phyloP scores from a whole-genome alignment of 805 yeast genomes.

The Barnettozyma populi region DNA sequence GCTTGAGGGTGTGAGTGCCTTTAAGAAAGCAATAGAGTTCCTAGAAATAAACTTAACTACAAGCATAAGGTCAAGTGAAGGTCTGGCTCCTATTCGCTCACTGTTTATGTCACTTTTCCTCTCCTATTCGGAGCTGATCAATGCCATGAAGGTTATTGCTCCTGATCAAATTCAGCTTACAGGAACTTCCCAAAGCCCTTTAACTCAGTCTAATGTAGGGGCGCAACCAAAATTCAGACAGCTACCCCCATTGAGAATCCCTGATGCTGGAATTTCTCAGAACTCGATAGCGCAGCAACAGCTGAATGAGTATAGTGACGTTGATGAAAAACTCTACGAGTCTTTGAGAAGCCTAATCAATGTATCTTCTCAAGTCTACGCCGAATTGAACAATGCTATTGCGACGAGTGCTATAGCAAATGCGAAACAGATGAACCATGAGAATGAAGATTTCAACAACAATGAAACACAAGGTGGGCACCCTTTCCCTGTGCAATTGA shows the following conservation, averaged over 20 bases:
- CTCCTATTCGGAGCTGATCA: slow-evolving; percentile 59
- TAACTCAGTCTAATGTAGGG: slow-evolving; percentile 5
- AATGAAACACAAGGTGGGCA: slow-evolving; percentile 13
- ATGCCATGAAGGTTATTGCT: slow-evolving; percentile 49
- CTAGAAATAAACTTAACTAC: slow-evolving; percentile 42
- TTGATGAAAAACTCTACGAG: slow-evolving; percentile 63
- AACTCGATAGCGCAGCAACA: slow-evolving; percentile 21
- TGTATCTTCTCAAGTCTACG: slow-evolving; percentile 72
- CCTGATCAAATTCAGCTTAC: slow-evolving; percentile 11
- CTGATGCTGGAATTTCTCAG: slow-evolving; percentile 11
- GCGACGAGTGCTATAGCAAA: slow-evolving; percentile 56
- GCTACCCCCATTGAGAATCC: slow-evolving; percentile 23
- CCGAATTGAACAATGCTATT: slow-evolving; percentile 65
- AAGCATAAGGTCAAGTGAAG: slow-evolving; percentile 47
- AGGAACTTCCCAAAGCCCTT: slow-evolving; percentile 4
- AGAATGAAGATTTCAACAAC: slow-evolving; percentile 25
- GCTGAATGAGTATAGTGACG: slow-evolving; percentile 37
- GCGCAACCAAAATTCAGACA: slow-evolving; percentile 8
- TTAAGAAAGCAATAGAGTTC: slow-evolving; percentile 44
- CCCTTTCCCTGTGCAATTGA: slow-evolving; percentile 34
- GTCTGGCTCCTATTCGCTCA: slow-evolving; percentile 60
- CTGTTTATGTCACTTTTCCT: slow-evolving; percentile 56
- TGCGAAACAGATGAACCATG: slow-evolving; percentile 29
- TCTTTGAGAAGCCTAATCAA: slow-evolving; percentile 57
- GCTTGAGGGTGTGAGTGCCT: slow-evolving; percentile 36